These are phyloP conservation scores for Venturia nashicola DNA, from an alignment of 2,329 filamentous ascomycete species.

Conservation along the genomic window DNA sequence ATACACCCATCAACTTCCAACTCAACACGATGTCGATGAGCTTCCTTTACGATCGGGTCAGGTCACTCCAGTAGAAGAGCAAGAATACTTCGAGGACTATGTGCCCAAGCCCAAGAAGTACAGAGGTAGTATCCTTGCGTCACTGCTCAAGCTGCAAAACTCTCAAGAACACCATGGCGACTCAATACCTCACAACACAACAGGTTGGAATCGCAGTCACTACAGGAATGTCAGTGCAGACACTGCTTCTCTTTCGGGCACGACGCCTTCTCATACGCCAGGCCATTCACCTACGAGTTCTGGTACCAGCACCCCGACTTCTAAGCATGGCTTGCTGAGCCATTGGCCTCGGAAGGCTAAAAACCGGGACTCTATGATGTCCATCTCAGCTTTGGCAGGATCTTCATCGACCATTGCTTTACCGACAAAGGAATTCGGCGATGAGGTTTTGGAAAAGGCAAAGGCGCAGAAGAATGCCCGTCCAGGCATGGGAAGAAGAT, in stretches of 20 bases:
- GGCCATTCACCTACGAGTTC: constrained; percentile 9
- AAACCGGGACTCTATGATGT: constrained; percentile 21
- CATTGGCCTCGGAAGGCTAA: constrained; percentile 17
- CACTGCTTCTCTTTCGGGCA: background rate
- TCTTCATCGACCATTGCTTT: constrained; percentile 31
- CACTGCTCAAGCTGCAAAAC: constrained; percentile 58
- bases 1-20: background rate
- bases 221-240: background rate
- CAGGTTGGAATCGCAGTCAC: constrained; percentile 16
- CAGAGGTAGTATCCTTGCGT: constrained; percentile 60
- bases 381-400: constrained; percentile 31
- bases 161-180: constrained; percentile 13
- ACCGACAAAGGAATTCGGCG: constrained; percentile 27
- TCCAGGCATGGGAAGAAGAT: constrained; percentile 23
- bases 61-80: constrained; percentile 34
- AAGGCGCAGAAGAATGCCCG: constrained; percentile 23
- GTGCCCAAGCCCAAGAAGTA: constrained; percentile 56
- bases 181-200: background rate
- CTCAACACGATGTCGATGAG: background rate
- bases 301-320: constrained; percentile 18
- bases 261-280: background rate
- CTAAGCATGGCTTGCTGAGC: constrained; percentile 18
- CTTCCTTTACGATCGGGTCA: constrained; percentile 29
- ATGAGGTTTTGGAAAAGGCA: constrained; percentile 27
- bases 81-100: constrained; percentile 47